Percentiles rank a stretch among this genome's conserved stretches.
Evolutionary conservation across 805 yeast species (phyloP).

Genomic region (Schizosaccharomyces octosporus): DNA sequence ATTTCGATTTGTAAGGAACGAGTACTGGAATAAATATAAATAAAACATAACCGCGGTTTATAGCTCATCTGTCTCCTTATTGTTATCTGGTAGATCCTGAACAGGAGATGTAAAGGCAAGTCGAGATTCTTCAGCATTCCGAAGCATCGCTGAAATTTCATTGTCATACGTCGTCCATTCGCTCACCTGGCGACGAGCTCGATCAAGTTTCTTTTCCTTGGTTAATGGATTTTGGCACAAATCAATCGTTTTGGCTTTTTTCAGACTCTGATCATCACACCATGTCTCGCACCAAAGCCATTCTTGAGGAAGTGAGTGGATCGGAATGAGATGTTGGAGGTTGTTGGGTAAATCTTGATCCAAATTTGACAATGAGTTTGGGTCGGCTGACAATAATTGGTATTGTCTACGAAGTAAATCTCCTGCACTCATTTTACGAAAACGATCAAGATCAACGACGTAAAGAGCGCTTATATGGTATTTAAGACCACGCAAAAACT

Average conservation of each 20-base stretch:
- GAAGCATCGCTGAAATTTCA: constrained; percentile 18
- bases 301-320: constrained; percentile 49
- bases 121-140: neutral
- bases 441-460: constrained; percentile 47
- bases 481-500: constrained; percentile 30
- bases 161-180: constrained; percentile 53
- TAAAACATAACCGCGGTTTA: no score
- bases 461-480: constrained; percentile 67
- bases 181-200: constrained; percentile 51
- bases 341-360: constrained; percentile 91
- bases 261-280: constrained; percentile 44
- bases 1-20: no score
- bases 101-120: no score
- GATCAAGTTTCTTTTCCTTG: constrained; percentile 49
- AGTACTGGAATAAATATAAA: no score
- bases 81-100: no score
- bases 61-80: no score
- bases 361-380: constrained; percentile 51
- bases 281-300: constrained; percentile 92
- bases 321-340: constrained; percentile 41
- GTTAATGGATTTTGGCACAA: constrained; percentile 66
- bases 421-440: constrained; percentile 49
- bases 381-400: constrained; percentile 57
- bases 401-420: constrained; percentile 63
- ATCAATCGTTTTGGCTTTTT: constrained; percentile 53